Evolutionary conservation across 1,284 basidiomycete species (phyloP), one percentile per base, ranked within the genome.

Genomic region (Tetrapyrgos nigripes): DNA sequence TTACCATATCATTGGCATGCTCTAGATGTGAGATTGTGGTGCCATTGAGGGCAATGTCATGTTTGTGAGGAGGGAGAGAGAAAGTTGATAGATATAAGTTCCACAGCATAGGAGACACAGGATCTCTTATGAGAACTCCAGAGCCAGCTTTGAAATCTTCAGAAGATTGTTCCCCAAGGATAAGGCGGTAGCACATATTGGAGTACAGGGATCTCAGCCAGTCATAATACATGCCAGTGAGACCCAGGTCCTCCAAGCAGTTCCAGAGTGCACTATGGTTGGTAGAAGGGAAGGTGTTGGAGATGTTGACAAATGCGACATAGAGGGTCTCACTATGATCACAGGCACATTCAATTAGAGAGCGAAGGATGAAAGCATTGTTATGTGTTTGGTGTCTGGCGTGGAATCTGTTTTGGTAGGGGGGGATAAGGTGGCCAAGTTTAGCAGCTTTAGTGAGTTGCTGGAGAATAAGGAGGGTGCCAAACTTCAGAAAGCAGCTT

Each of bases 251-350:
- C 13, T 52, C 19, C 26, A 58, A 28, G 14, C 37, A 13, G 11
- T 53, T 45, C 56, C 56, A 58, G 3, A 58, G 50, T 4, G 27
- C 24, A 17, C n/a, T n/a, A n/a, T n/a, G n/a, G n/a, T n/a, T n/a
- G n/a, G n/a, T n/a, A 2, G 61, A 55, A 8, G 62, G 62, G 44
- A 65, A 65, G 3, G 63, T 62, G 49, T 63, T 65, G 14, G 56
- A 56, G 2, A 65, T 47, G 46, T 63, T 59, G 4, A 64, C 51
- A 29, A 63, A 63, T 1, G 55, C 55, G 9, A 61, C 57, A 26
- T 58, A 64, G 2, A 64, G 46, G 9, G 50, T 58, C 13, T 50
- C 48, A 6, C 50, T 43, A 9, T n/a, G 5, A 14, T 54, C 31
- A 0, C 59, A 11, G 1, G 62, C 33, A 13, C 55, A 47, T 8